Base-by-base conservation (phyloP, 371 early-diverging fungal species). In the Catenaria anguillulae region DNA sequence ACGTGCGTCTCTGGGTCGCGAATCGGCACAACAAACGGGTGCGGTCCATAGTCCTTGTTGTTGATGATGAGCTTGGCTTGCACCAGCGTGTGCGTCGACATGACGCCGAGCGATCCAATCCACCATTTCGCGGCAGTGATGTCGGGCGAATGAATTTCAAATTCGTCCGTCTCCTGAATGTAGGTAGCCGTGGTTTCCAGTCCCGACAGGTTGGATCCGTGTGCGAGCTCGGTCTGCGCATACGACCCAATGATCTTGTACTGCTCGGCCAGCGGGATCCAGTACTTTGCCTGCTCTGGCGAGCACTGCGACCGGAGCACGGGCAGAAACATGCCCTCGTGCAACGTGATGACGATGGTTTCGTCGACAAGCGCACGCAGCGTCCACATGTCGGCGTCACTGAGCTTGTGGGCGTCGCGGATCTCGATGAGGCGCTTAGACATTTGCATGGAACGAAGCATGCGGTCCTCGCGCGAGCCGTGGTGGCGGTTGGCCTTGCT, bases 111-210 rank as follows among this genome's bases (percentile, higher is more conserved):
- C 43, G 58, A 58, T 6, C 58, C 58, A 21, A 88, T 85, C 95
- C 95, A 94, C 83, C 89, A 92, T 68, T 94, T 94, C 55, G 87
- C 71, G 13, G 88, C 71, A 46, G 90, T 84, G 50, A 90, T 71
- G 19, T 78, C 79, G 23, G 92, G 90, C 37, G 87, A 84, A 70
- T 92, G 85, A 62, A 93, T 73, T 63, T 88, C 90, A 62, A 84
- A 92, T 70, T 88, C 86, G 62, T 88, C 84, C 19, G 88, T 83
- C 63, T 85, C 86, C 15, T 77, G 75, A 46, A 85, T 71, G 61
- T 79, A 92, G 0, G 92, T 91, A 19, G 92, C 90, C 0, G 90
- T 90, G 26, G 93, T 93, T 70, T 92, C 92, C 52, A 93, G 77
- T 2, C 87, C 84, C 65, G 84, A 82, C 33, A 93, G 81, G 62